Percentiles rank a stretch among this genome's conserved stretches.
phyloP scores from a whole-genome alignment of 1,284 basidiomycete species.

The Blastosporella zonata region DNA sequence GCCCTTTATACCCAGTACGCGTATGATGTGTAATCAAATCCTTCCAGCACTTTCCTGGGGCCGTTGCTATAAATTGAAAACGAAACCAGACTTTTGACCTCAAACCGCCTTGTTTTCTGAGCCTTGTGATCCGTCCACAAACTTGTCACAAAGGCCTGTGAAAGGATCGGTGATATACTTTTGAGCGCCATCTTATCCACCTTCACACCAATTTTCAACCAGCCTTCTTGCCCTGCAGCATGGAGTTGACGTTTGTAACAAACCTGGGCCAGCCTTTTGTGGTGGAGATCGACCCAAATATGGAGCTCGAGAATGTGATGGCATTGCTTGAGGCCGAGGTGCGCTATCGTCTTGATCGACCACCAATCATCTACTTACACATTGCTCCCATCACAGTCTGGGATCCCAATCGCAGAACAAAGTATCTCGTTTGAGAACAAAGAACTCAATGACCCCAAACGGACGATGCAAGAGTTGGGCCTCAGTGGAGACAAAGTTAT shows the following conservation, averaged over 20 bases:
- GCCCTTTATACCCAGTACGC: slow-evolving; percentile 11
- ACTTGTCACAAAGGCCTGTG: slow-evolving; percentile 9
- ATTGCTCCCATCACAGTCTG: slow-evolving; percentile 47
- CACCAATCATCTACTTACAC: slow-evolving; percentile 2
- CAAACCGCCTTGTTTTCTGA: neutral
- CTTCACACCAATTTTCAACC: slow-evolving; percentile 18
- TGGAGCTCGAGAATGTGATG: slow-evolving; percentile 88
- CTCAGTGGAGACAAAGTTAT: slow-evolving; percentile 59
- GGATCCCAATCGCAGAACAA: slow-evolving; percentile 68
- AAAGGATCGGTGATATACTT: slow-evolving; percentile 10
- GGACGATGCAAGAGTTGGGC: slow-evolving; percentile 64
- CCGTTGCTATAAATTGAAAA: neutral
- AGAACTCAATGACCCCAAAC: slow-evolving; percentile 60
- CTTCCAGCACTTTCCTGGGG: slow-evolving; percentile 22
- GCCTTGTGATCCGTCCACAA: slow-evolving; percentile 9
- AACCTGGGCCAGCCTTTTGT: slow-evolving; percentile 75
- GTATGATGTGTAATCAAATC: slow-evolving; percentile 19
- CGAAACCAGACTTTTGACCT: neutral
- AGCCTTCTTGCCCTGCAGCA: slow-evolving; percentile 30
- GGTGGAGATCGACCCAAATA: slow-evolving; percentile 82
- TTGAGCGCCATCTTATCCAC: neutral
- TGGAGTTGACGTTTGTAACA: slow-evolving; percentile 81
- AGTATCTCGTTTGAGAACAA: slow-evolving; percentile 63
- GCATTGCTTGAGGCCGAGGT: slow-evolving; percentile 91
- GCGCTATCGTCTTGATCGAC: slow-evolving; percentile 16